These are phyloP conservation scores for Rhodotorula sp. DNA, from an alignment of 1,284 basidiomycete genomes.

Conservation along the genomic window DNA sequence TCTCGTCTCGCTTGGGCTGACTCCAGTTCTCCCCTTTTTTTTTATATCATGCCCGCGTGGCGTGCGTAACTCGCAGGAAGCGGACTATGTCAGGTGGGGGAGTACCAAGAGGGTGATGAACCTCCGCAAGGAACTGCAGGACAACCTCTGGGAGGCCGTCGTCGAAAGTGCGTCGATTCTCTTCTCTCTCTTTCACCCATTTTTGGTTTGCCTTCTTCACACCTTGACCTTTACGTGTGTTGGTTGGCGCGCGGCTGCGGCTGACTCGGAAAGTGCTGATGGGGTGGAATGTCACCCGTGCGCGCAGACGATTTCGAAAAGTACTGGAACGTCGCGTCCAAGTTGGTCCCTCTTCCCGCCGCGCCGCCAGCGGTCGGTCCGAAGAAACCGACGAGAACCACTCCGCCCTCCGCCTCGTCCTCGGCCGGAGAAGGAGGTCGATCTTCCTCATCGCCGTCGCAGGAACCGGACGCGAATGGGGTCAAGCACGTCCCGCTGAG, in stretches of 20 bases:
- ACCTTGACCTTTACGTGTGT: too few relatives aligned
- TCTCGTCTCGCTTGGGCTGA: too few relatives aligned
- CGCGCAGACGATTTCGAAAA: conserved; percentile 87
- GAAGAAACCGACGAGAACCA: conserved; percentile 39
- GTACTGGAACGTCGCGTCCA: conserved; percentile 86
- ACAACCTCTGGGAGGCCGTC: conserved; percentile 91
- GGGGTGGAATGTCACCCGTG: too few relatives aligned
- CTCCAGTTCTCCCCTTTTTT: too few relatives aligned
- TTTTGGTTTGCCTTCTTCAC: too few relatives aligned
- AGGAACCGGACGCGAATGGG: conserved; percentile 68
- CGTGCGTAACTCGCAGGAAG: conserved; percentile 56
- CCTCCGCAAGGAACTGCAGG: conserved; percentile 81
- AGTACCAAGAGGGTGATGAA: conserved; percentile 88
- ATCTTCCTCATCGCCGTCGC: conserved; percentile 53
- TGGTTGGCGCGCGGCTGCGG: too few relatives aligned
- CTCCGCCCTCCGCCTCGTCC: too few relatives aligned
- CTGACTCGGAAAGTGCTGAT: not conserved
- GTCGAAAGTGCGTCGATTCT: conserved; percentile 45
- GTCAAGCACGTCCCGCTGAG: conserved; percentile 83
- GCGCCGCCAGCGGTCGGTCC: conserved; percentile 21
- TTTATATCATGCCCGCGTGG: not conserved
- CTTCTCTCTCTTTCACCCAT: too few relatives aligned
- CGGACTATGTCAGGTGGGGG: conserved; percentile 91
- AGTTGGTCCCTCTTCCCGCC: conserved; percentile 60
- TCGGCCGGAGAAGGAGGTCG: too few relatives aligned